These are phyloP conservation scores for Rhizophagus sp. DNA, from an alignment of 192 early-diverging fungal genomes.

Conservation along the genomic window DNA sequence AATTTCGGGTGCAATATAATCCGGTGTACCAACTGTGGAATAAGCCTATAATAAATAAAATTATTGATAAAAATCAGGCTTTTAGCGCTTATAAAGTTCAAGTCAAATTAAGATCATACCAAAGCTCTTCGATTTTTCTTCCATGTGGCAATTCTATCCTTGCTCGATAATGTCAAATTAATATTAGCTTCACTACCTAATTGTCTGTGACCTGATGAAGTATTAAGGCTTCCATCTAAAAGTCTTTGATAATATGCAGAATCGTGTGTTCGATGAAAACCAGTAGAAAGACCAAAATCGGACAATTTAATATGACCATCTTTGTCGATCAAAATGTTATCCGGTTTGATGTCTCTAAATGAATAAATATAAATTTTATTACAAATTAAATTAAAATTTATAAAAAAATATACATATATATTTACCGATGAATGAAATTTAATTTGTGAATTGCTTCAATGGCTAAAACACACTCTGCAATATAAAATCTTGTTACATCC, in stretches of 20 bases:
- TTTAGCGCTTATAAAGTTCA: neutral
- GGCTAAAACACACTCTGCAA: constrained; percentile 94
- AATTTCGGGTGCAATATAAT: constrained; percentile 95
- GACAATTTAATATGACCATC: constrained; percentile 99
- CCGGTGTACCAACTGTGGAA: constrained; percentile 97
- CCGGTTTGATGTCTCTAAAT: constrained; percentile 77
- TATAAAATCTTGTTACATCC: constrained; percentile 97
- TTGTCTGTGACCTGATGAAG: constrained; percentile 38
- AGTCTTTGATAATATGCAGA: constrained; percentile 91
- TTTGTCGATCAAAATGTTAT: constrained; percentile 93
- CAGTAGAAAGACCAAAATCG: constrained; percentile 99
- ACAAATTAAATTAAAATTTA: neutral
- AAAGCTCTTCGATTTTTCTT: constrained; percentile 93
- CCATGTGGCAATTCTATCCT: constrained; percentile 98
- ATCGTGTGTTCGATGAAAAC: constrained; percentile 99
- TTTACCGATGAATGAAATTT: constrained; percentile 91
- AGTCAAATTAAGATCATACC: constrained; percentile 40
- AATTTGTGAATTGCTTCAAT: constrained; percentile 92
- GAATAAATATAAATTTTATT: neutral
- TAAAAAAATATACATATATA: neutral
- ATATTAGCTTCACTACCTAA: constrained; percentile 72
- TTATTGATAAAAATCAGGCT: neutral
- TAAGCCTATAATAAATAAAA: constrained; percentile 65
- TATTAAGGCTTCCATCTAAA: constrained; percentile 67
- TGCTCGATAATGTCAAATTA: constrained; percentile 88